Evolutionary conservation across 176 grass and related monocot species (phyloP).

Genomic region (Cymbopogon citratus): DNA sequence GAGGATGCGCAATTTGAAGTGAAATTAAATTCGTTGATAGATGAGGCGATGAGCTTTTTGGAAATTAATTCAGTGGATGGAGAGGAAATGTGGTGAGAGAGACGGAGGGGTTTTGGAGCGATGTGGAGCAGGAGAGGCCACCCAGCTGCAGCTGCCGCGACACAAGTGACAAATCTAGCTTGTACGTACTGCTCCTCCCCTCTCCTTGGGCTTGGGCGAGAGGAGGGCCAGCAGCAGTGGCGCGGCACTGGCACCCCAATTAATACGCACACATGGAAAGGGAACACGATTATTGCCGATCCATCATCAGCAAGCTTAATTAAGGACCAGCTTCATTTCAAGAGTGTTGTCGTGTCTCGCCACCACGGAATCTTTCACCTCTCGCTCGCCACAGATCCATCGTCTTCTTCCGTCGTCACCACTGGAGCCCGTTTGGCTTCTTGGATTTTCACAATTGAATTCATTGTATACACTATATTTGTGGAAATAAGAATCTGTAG

Average conservation of each 20-base stretch:
- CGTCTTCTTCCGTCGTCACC: no score
- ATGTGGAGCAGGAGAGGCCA: conserved; percentile 44
- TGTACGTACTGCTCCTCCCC: neutral
- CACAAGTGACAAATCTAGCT: conserved; percentile 30
- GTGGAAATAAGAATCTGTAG: no score
- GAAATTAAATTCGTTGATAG: neutral
- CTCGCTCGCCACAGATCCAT: neutral
- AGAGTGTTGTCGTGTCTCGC: neutral
- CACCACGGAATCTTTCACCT: neutral
- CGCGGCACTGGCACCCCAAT: conserved; percentile 31
- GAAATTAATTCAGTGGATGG: neutral
- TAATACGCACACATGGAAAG: conserved; percentile 22
- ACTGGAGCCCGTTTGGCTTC: no score
- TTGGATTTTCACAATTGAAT: no score
- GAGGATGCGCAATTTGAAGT: neutral
- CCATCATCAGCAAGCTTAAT: neutral
- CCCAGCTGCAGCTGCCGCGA: neutral
- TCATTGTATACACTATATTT: no score
- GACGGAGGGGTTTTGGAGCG: conserved; percentile 4
- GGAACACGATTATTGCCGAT: neutral
- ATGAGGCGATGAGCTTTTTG: neutral
- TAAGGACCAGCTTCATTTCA: neutral
- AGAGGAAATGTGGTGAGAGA: neutral
- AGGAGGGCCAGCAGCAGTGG: no score
- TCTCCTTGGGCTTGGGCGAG: no score